Conservation (phyloP, 352 stramenopile species). For the Aphanomyces astaci region DNA sequence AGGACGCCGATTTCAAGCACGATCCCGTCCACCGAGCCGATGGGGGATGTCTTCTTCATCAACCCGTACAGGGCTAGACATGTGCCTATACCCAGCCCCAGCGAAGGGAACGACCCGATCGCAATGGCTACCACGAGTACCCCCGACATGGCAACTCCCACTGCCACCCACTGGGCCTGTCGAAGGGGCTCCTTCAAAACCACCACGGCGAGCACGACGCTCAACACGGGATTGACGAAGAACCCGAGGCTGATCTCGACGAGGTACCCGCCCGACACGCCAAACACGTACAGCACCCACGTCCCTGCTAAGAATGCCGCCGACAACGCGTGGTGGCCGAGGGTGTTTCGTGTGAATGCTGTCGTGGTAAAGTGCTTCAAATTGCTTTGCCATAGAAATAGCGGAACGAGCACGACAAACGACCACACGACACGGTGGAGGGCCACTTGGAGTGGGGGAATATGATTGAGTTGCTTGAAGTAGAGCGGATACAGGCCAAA, state of each 20-base stretch:
- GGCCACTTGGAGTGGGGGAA: not conserved
- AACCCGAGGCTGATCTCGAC: constrained; percentile 11
- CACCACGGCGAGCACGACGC: constrained; percentile 3
- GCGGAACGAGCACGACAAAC: not conserved
- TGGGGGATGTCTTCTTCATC: constrained; percentile 9
- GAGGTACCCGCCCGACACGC: not conserved
- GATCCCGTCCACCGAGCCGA: constrained; percentile 1
- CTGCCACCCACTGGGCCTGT: not conserved
- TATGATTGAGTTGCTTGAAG: not conserved
- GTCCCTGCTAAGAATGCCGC: not conserved
- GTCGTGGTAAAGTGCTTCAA: not conserved
- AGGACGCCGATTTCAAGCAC: constrained; percentile 8
- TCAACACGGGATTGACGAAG: constrained; percentile 1
- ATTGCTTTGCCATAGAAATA: not conserved
- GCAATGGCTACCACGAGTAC: constrained; percentile 14
- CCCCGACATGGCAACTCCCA: not conserved
- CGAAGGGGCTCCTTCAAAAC: constrained; percentile 14
- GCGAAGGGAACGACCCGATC: constrained; percentile 10
- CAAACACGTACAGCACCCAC: not conserved
- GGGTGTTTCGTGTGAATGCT: not conserved
- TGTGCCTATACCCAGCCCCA: not conserved
- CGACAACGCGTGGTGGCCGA: not conserved
- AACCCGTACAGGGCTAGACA: constrained; percentile 11
- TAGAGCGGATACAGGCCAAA: constrained; percentile 6
- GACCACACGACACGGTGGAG: constrained; percentile 2